These are phyloP conservation scores for Thermomucor indicae-seudaticae DNA, from an alignment of 371 early-diverging fungal species.

Conservation along the genomic window DNA sequence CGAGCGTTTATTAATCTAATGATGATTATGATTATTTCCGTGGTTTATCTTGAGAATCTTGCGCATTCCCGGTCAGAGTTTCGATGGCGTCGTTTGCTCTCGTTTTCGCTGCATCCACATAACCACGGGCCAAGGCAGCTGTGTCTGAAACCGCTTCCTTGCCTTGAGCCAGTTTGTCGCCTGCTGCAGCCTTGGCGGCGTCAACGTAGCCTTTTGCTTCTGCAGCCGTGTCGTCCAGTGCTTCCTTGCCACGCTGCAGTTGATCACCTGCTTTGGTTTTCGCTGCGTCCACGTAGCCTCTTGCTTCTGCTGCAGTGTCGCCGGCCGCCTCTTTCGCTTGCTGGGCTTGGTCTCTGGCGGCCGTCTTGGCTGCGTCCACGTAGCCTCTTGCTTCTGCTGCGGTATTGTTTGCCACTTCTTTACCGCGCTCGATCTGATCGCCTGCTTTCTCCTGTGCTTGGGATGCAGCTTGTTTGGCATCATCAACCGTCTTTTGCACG, in stretches of 20 bases:
- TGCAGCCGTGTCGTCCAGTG: not conserved
- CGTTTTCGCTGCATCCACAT: conserved; percentile 5
- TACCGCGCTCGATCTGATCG: conserved; percentile 4
- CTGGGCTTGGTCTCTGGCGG: not conserved
- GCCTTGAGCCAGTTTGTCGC: not conserved
- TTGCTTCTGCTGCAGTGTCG: conserved; percentile 4
- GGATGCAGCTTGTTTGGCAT: conserved; percentile 6
- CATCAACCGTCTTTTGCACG: not conserved
- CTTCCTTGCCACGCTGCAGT: conserved; percentile 5
- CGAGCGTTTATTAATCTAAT: not conserved
- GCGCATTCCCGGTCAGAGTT: too few relatives aligned
- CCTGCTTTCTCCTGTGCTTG: conserved; percentile 1
- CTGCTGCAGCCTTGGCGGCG: conserved; percentile 1
- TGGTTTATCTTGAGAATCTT: too few relatives aligned
- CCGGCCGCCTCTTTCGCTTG: conserved; percentile 6
- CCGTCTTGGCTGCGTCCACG: conserved; percentile 8
- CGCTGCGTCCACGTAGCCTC: conserved; percentile 4
- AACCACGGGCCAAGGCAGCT: not conserved
- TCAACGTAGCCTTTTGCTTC: conserved; percentile 6
- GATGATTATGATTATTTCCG: not conserved
- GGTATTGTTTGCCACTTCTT: conserved; percentile 3
- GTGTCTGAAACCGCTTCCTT: conserved; percentile 9
- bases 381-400: conserved; percentile 1
- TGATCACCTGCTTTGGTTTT: conserved; percentile 5
- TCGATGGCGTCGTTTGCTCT: not conserved